Conservation (phyloP, 1,139 yeast species). For the Magnusiomyces starmeri region DNA sequence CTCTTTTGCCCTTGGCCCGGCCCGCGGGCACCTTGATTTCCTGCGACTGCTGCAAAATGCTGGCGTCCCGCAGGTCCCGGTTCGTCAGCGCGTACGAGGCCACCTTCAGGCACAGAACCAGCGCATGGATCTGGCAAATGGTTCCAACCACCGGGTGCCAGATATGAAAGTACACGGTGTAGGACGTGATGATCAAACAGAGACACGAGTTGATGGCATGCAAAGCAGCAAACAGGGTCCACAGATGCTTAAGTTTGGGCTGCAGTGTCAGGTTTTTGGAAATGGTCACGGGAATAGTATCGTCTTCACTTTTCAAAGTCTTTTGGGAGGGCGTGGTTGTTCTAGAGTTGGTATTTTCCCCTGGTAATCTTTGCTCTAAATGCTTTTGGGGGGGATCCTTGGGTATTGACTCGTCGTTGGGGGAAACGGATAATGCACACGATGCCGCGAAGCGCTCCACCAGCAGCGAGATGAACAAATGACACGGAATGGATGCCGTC, state of each 20-base stretch:
- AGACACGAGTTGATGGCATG: constrained; percentile 33
- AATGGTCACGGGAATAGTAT: neutral
- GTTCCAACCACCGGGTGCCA: constrained; percentile 41
- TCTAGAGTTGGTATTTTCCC: neutral
- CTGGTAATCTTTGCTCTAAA: too few species aligned
- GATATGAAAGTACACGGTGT: constrained; percentile 32
- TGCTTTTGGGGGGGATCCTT: neutral
- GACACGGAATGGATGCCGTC: constrained; percentile 33
- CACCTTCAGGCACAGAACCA: constrained; percentile 38
- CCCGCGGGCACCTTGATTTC: too few species aligned
- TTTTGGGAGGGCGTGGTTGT: too few species aligned
- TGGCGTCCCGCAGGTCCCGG: constrained; percentile 37
- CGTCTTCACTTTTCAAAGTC: neutral
- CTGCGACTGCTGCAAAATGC: too few species aligned
- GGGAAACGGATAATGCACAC: neutral
- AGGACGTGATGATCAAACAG: constrained; percentile 31
- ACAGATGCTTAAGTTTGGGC: constrained; percentile 24
- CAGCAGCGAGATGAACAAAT: constrained; percentile 33
- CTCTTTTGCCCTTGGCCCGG: neutral
- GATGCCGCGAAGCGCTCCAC: constrained; percentile 31
- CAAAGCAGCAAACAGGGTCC: constrained; percentile 31
- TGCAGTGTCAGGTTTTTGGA: constrained; percentile 6
- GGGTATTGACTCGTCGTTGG: neutral
- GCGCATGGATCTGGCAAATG: constrained; percentile 36
- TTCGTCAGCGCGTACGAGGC: constrained; percentile 41